phyloP scores from a whole-genome alignment of 1,139 yeast genomes.

The Geotrichum fermentans region DNA sequence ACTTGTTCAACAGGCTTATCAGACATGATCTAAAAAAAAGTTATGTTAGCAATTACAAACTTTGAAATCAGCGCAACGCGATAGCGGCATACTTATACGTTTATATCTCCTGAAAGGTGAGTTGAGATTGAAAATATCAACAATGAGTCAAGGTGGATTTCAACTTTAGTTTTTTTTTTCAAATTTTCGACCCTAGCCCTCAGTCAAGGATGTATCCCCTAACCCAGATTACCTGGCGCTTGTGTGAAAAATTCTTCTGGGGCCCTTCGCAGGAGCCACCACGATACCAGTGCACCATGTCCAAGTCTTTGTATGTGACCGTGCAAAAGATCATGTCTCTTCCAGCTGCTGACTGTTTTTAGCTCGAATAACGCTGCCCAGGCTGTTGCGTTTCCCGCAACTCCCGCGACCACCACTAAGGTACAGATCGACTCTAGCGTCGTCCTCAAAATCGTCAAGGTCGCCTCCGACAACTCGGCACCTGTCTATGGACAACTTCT shows the following conservation, averaged over 20 bases:
- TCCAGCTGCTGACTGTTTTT: neutral
- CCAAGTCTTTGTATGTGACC: constrained; percentile 10
- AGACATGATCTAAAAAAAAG: constrained; percentile 15
- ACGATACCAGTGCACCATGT: constrained; percentile 1
- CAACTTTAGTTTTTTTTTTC: constrained; percentile 4
- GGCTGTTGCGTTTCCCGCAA: constrained; percentile 21
- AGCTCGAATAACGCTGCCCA: constrained; percentile 2
- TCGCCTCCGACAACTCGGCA: constrained; percentile 61
- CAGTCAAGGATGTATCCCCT: no score
- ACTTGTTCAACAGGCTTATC: constrained; percentile 43
- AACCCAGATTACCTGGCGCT: neutral
- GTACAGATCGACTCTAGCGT: constrained; percentile 43
- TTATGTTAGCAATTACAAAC: neutral
- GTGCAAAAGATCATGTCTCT: neutral
- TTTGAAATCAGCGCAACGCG: neutral
- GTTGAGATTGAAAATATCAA: neutral
- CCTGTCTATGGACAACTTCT: constrained; percentile 70
- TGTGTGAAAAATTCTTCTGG: neutral
- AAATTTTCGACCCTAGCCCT: no score
- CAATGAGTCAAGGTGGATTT: constrained; percentile 10
- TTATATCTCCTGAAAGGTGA: neutral
- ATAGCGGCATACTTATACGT: neutral
- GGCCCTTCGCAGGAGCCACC: neutral
- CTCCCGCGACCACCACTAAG: constrained; percentile 26
- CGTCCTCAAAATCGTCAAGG: constrained; percentile 66